Percentiles rank a stretch among this genome's conserved stretches.
Conservation (phyloP, 2,329 filamentous ascomycete species). For the Scytalidium sp. region DNA sequence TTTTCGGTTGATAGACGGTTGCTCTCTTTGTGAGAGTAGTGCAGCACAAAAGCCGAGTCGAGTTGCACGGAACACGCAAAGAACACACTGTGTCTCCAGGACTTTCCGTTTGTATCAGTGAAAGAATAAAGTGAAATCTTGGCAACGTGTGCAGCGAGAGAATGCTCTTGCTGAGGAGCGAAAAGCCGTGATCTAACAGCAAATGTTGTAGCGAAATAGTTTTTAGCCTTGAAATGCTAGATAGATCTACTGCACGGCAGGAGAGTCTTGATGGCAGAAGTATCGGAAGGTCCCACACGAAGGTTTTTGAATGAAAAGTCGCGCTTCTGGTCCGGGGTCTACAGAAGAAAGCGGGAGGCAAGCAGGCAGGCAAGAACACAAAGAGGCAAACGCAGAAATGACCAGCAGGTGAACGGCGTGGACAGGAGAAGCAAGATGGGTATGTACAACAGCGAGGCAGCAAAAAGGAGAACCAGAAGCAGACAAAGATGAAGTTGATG, state of each 20-base stretch:
- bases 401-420: background rate
- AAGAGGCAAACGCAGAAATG: background rate
- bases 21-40: background rate
- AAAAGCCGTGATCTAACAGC: too few relatives aligned
- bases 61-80: conserved; percentile 5
- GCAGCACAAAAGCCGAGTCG: background rate
- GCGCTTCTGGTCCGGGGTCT: background rate
- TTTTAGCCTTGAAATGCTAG: too few relatives aligned
- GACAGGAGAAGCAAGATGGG: background rate
- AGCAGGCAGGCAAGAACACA: background rate
- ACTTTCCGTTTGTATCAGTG: background rate
- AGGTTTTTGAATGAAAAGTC: background rate
- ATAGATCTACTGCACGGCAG: background rate
- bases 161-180: too few relatives aligned
- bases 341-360: background rate
- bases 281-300: background rate
- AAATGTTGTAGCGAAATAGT: too few relatives aligned
- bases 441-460: background rate
- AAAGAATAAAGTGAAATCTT: too few relatives aligned
- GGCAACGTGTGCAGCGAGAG: too few relatives aligned
- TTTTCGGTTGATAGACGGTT: background rate
- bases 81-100: conserved; percentile 7
- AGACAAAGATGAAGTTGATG: background rate
- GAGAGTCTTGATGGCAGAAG: background rate
- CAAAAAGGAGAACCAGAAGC: background rate